phyloP scores from a whole-genome alignment of 768 basidiomycete species.

The Leccinum uliginosum region DNA sequence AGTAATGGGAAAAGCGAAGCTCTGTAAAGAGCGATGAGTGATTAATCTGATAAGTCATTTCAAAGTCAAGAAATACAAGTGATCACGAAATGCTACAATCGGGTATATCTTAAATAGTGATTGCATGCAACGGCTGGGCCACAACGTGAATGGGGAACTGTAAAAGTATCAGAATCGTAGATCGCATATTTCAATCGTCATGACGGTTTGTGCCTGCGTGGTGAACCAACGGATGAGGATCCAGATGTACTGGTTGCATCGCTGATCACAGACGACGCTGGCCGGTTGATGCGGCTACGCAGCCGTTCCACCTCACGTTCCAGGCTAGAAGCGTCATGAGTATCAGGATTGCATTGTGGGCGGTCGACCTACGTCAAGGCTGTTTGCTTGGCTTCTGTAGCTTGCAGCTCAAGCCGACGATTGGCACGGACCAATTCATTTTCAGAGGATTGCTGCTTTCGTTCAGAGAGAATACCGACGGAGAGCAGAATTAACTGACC shows the following conservation, averaged over 20 bases:
- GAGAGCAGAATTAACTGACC: slow-evolving; percentile 38
- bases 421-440: slow-evolving; percentile 65
- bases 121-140: slow-evolving; percentile 9
- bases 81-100: slow-evolving; percentile 18
- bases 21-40: background rate
- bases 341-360: background rate
- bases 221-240: slow-evolving; percentile 27
- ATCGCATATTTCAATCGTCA: slow-evolving; percentile 3
- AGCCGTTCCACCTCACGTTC: slow-evolving; percentile 69
- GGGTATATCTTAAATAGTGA: slow-evolving; percentile 19
- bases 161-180: background rate
- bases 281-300: slow-evolving; percentile 59
- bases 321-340: slow-evolving; percentile 35
- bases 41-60: background rate
- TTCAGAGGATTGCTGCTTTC: slow-evolving; percentile 62
- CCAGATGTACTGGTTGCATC: slow-evolving; percentile 19
- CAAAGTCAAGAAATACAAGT: background rate
- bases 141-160: background rate
- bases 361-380: slow-evolving; percentile 51
- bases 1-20: background rate
- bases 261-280: slow-evolving; percentile 37
- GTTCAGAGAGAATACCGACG: background rate
- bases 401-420: slow-evolving; percentile 73
- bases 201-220: slow-evolving; percentile 25
- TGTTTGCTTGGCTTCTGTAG: slow-evolving; percentile 67